phyloP scores from a whole-genome alignment of 78 protist genomes.

The Pigoraptor vietnamica region DNA sequence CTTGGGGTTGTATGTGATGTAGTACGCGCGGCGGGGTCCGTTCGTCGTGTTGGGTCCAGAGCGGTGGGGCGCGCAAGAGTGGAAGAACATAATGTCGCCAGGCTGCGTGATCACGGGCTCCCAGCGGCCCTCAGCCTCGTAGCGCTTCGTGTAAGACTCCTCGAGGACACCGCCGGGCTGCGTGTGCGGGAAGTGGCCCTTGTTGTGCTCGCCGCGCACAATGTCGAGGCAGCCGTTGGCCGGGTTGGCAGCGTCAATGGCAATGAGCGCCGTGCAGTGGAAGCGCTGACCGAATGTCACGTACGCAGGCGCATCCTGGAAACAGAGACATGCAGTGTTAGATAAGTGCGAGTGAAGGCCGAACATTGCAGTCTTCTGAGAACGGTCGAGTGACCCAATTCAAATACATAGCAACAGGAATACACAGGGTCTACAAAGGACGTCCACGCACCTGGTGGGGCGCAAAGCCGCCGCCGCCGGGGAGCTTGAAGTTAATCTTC shows the following conservation, averaged over 20 bases:
- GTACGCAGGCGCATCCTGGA: slow-evolving; percentile 9
- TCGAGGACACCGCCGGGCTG: slow-evolving; percentile 7
- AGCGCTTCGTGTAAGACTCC: not conserved
- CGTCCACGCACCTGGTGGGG: too few species aligned
- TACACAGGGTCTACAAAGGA: too few species aligned
- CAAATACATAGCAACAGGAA: too few species aligned
- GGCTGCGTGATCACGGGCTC: slow-evolving; percentile 15
- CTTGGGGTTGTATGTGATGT: slow-evolving; percentile 34
- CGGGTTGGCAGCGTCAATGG: not conserved
- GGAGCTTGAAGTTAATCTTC: slow-evolving; percentile 45
- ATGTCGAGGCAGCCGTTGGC: slow-evolving; percentile 4
- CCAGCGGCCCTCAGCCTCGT: slow-evolving; percentile 14
- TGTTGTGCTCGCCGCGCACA: slow-evolving; percentile 20
- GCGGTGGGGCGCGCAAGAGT: slow-evolving; percentile 31
- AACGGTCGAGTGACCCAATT: too few species aligned
- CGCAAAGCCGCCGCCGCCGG: slow-evolving; percentile 33
- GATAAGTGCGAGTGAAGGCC: too few species aligned
- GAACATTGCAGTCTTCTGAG: too few species aligned
- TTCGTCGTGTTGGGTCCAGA: slow-evolving; percentile 18
- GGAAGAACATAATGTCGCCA: slow-evolving; percentile 44
- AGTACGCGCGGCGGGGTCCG: slow-evolving; percentile 6
- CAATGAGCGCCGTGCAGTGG: not conserved
- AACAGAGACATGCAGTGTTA: too few species aligned
- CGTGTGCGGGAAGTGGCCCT: not conserved
- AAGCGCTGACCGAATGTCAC: not conserved